These are phyloP conservation scores for Pholiota microspora DNA, from an alignment of 768 basidiomycete genomes.

Conservation along the genomic window DNA sequence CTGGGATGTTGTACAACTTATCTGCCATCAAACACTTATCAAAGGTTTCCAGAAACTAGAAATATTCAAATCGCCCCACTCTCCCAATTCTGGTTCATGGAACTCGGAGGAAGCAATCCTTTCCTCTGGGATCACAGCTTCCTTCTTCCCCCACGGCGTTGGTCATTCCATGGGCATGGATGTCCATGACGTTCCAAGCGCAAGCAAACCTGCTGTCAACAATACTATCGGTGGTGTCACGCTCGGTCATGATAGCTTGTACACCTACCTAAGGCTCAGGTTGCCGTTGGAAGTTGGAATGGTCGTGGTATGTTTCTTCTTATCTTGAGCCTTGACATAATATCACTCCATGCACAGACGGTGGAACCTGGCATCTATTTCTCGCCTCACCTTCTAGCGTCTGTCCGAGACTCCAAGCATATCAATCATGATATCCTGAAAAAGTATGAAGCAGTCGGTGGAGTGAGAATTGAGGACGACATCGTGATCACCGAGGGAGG, in stretches of 20 bases:
- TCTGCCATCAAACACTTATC: slow-evolving; percentile 81
- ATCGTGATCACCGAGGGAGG: slow-evolving; percentile 74
- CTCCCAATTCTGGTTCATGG: slow-evolving; percentile 49
- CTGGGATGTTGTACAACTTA: slow-evolving; percentile 86
- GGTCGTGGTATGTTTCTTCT: slow-evolving; percentile 68
- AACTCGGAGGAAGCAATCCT: slow-evolving; percentile 70
- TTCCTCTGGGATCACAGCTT: slow-evolving; percentile 70
- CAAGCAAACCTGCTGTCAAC: slow-evolving; percentile 69
- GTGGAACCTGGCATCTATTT: slow-evolving; percentile 93
- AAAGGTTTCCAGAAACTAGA: slow-evolving; percentile 80
- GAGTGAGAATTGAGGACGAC: slow-evolving; percentile 93
- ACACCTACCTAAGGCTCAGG: slow-evolving; percentile 77
- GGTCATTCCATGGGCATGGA: slow-evolving; percentile 93
- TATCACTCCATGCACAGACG: slow-evolving; percentile 46
- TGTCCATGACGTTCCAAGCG: slow-evolving; percentile 87
- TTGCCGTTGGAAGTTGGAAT: slow-evolving; percentile 73
- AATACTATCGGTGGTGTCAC: slow-evolving; percentile 41
- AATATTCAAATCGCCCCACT: slow-evolving; percentile 68
- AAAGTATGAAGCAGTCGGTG: slow-evolving; percentile 80
- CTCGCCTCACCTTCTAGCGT: slow-evolving; percentile 71
- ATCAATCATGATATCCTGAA: slow-evolving; percentile 70
- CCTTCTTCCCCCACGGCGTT: slow-evolving; percentile 94
- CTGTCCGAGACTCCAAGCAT: slow-evolving; percentile 58
- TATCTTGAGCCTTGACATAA: slow-evolving; percentile 1
- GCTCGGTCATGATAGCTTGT: slow-evolving; percentile 62